phyloP scores from a whole-genome alignment of 352 stramenopile genomes.

The Phytophthora vignae region DNA sequence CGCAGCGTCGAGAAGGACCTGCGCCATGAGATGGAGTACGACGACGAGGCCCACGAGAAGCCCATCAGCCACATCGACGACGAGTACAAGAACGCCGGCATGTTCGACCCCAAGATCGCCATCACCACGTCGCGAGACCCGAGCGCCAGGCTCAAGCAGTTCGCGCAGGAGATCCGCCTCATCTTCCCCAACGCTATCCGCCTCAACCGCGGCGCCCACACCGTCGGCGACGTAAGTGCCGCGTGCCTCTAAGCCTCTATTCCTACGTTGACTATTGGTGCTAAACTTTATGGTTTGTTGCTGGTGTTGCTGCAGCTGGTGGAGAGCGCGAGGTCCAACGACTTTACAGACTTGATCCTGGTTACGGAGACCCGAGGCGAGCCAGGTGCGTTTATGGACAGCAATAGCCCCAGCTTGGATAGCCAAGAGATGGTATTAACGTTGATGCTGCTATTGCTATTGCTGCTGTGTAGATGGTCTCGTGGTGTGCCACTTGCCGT shows the following conservation, averaged over 20 bases:
- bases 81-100: conserved; percentile 98
- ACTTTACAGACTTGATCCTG: conserved; percentile 99
- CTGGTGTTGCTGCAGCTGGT: conserved; percentile 87
- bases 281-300: neutral
- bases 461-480: conserved; percentile 89
- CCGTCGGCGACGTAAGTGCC: conserved; percentile 84
- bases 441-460: conserved; percentile 1
- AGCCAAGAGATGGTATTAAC: neutral
- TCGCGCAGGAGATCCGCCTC: conserved; percentile 99
- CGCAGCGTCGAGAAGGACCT: conserved; percentile 93
- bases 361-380: conserved; percentile 99
- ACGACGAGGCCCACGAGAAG: conserved; percentile 91
- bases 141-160: conserved; percentile 98
- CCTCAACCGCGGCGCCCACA: conserved; percentile 97
- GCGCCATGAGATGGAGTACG: conserved; percentile 92
- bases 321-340: conserved; percentile 94
- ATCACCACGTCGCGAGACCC: conserved; percentile 98
- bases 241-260: neutral
- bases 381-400: conserved; percentile 64
- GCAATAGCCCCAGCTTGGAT: neutral
- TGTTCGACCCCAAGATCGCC: conserved; percentile 97
- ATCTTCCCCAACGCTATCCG: conserved; percentile 98
- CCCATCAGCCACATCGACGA: conserved; percentile 96
- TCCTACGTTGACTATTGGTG: neutral
- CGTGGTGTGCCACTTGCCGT: conserved; percentile 98